Base-by-base conservation (phyloP, 2,329 filamentous ascomycete species). In the Colletotrichum agaves region DNA sequence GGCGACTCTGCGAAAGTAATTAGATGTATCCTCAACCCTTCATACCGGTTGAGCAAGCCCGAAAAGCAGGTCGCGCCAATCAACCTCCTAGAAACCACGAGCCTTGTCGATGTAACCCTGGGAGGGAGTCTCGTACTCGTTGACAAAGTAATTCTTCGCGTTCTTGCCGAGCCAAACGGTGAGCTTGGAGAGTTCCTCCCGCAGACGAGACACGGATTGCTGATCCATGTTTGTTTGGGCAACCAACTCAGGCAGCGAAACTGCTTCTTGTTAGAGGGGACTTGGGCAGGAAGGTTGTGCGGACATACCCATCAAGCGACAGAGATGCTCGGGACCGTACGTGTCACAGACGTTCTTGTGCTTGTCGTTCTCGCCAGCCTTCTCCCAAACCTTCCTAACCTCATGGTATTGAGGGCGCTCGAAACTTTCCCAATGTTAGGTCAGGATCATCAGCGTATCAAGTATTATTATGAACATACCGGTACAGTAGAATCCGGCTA, bases 171-270 rank as follows among this genome's bases (percentile, higher is more conserved):
- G 84, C 93, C 94, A 99, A 61, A 88, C 85, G 11, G 91, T 93
- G 79, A 99, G 90, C 79, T 94, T 95, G 72, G 88, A 87, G 15
- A 99, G 86, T 78, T 99, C 96, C 74, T 98, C 93, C 12, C 94
- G 91, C 27, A 98, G 88, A 52, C 94, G 91, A 70, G 91, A 92
- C 46, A 97, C 93, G 2, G 94, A 94, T 77, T 97, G 94, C 60
- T 91, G 86, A 75, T 98, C 96, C 94, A 99, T 97, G 80, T 98
- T 98, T 59, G 96, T 99, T 78, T 99, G 96, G 4, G 94, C 94
- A 70, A 98, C 90, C 44, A 98, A 89, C 76, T 99, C 96, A 0
- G 96, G 95, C 73, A 98, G 89, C 1, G 92, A 91, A 3, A 97
- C 95, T 97, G 11, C 39, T 43, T 49, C 46, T n/a, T n/a, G 13